Conservation (phyloP, 345 rosid species). For the Eutrema japonicum region DNA sequence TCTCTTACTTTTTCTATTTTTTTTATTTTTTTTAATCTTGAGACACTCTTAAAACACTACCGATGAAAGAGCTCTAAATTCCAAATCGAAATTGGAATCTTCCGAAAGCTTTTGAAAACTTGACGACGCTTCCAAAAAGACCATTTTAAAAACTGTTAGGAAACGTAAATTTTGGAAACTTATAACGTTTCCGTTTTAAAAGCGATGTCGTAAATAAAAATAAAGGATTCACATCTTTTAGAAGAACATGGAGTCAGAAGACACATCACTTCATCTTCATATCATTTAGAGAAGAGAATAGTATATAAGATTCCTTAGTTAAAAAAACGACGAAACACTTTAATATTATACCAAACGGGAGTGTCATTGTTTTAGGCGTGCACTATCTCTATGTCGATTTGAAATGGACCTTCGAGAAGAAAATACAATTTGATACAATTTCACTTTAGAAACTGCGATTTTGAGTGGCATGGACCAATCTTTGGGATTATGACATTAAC, state of each 20-base stretch:
- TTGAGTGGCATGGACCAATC: slow-evolving; percentile 45
- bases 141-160: too few relatives aligned
- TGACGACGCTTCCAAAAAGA: too few relatives aligned
- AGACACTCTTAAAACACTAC: too few relatives aligned
- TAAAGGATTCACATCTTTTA: background rate
- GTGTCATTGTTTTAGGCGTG: slow-evolving; percentile 42
- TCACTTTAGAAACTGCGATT: slow-evolving; percentile 13
- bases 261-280: slow-evolving; percentile 34
- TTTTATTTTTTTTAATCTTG: too few relatives aligned
- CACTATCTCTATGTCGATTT: slow-evolving; percentile 41
- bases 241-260: slow-evolving; percentile 36
- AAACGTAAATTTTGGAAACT: too few relatives aligned
- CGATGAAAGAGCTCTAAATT: too few relatives aligned
- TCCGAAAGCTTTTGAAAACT: too few relatives aligned
- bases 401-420: slow-evolving; percentile 39
- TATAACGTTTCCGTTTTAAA: too few relatives aligned
- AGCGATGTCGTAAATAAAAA: too few relatives aligned
- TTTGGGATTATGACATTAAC: slow-evolving; percentile 32
- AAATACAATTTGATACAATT: slow-evolving; percentile 23
- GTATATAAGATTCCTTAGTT: slow-evolving; percentile 26
- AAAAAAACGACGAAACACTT: slow-evolving; percentile 38
- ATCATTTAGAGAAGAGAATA: slow-evolving; percentile 11
- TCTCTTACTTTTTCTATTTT: too few relatives aligned
- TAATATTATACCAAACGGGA: slow-evolving; percentile 18
- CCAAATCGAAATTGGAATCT: too few relatives aligned